phyloP scores from a whole-genome alignment of 164 flowering plant species.

The Macadamia integrifolia region DNA sequence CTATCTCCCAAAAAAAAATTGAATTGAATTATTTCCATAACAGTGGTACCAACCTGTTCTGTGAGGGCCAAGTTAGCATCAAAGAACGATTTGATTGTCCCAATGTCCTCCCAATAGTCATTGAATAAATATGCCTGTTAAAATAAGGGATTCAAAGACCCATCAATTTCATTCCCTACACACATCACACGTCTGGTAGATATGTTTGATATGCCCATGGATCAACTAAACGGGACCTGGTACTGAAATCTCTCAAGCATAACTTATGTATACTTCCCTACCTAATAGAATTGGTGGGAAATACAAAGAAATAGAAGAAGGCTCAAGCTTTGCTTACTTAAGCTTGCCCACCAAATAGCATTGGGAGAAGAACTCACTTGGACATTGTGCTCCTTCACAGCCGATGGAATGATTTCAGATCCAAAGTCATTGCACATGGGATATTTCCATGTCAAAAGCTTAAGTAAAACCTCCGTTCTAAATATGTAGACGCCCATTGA shows the following conservation, averaged over 20 bases:
- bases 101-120: conserved; percentile 99
- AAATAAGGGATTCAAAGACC: not conserved
- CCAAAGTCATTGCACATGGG: conserved; percentile 95
- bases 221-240: no score
- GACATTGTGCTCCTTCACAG: conserved; percentile 69
- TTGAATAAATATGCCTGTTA: conserved; percentile 81
- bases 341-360: not conserved
- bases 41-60: conserved; percentile 50
- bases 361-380: conserved; percentile 35
- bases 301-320: not conserved
- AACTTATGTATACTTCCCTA: no score
- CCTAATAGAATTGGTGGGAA: no score
- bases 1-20: no score
- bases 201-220: no score
- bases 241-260: no score
- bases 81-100: conserved; percentile 81
- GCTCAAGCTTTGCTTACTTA: not conserved
- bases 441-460: conserved; percentile 68
- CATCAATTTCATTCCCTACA: not conserved
- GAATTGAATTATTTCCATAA: not conserved
- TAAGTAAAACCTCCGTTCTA: conserved; percentile 61
- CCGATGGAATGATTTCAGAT: conserved; percentile 90
- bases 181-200: not conserved
- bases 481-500: conserved; percentile 94
- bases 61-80: conserved; percentile 93